These are phyloP conservation scores for Aciculosporium take DNA, from an alignment of 2,329 filamentous ascomycete species.

Conservation along the genomic window DNA sequence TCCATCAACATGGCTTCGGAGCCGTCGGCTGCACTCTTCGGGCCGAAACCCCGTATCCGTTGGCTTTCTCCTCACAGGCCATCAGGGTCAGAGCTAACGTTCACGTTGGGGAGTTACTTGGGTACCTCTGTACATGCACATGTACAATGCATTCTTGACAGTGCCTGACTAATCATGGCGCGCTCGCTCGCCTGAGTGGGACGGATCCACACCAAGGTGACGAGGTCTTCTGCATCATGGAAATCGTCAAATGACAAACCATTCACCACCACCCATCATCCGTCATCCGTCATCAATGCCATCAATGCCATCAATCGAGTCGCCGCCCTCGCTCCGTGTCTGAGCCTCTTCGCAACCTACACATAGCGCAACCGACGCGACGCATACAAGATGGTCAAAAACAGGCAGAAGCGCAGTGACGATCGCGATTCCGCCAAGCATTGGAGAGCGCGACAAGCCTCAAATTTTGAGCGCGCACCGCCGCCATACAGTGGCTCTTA, in stretches of 20 bases:
- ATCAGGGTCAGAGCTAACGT: no score
- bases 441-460: conserved; percentile 3
- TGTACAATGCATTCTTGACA: no score
- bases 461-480: conserved; percentile 5
- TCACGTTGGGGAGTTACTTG: no score
- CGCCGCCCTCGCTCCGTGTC: neutral
- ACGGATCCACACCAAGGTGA: neutral
- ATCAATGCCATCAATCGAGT: neutral
- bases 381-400: conserved; percentile 1
- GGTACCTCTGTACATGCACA: no score
- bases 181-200: no score
- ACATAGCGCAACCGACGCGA: neutral
- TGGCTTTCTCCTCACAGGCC: no score
- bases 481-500: conserved; percentile 6
- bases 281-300: neutral
- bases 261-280: neutral
- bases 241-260: neutral
- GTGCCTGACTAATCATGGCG: conserved; percentile 6
- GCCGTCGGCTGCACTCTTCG: no score
- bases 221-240: neutral
- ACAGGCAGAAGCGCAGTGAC: conserved; percentile 5
- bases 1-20: no score
- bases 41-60: no score
- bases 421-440: conserved; percentile 5
- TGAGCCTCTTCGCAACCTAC: neutral